phyloP scores from a whole-genome alignment of 495 filamentous ascomycete genomes.

The Parmelia sp. region DNA sequence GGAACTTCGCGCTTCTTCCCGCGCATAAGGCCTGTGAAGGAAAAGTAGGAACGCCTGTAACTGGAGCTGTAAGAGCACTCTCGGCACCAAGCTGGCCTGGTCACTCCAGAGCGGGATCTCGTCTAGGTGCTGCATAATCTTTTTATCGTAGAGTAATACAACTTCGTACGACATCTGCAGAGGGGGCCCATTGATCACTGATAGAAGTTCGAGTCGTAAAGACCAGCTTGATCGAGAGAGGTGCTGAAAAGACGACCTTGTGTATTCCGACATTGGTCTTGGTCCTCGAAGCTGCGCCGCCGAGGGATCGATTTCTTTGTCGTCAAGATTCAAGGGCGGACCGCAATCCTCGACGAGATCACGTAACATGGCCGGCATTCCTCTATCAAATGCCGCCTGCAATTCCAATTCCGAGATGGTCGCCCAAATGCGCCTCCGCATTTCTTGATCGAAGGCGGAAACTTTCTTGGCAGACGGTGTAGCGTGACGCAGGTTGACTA shows the following conservation, averaged over 20 bases:
- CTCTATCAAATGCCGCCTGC: slow-evolving; percentile 47
- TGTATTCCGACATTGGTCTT: slow-evolving; percentile 32
- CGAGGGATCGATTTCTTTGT: slow-evolving; percentile 40
- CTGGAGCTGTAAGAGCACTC: slow-evolving; percentile 29
- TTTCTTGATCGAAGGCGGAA: slow-evolving; percentile 43
- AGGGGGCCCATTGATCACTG: slow-evolving; percentile 29
- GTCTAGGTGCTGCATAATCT: slow-evolving; percentile 26
- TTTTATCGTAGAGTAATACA: slow-evolving; percentile 29
- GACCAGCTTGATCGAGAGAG: slow-evolving; percentile 26
- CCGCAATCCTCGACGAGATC: slow-evolving; percentile 45
- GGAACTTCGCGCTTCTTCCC: slow-evolving; percentile 13
- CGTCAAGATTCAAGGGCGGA: slow-evolving; percentile 44
- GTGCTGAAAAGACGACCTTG: slow-evolving; percentile 38
- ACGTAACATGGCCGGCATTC: slow-evolving; percentile 47
- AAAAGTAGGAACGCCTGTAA: slow-evolving; percentile 31
- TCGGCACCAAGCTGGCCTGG: slow-evolving; percentile 14
- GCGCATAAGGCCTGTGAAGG: slow-evolving; percentile 27
- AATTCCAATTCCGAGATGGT: slow-evolving; percentile 50
- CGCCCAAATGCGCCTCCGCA: slow-evolving; percentile 51
- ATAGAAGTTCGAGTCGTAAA: slow-evolving; percentile 29
- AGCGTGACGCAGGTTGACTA: slow-evolving; percentile 14
- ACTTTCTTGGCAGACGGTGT: slow-evolving; percentile 39
- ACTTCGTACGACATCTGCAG: slow-evolving; percentile 27
- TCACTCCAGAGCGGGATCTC: slow-evolving; percentile 27
- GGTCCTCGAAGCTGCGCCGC: slow-evolving; percentile 32